Conservation (phyloP, 768 basidiomycete genomes). For the Cystofilobasidium capitatum region DNA sequence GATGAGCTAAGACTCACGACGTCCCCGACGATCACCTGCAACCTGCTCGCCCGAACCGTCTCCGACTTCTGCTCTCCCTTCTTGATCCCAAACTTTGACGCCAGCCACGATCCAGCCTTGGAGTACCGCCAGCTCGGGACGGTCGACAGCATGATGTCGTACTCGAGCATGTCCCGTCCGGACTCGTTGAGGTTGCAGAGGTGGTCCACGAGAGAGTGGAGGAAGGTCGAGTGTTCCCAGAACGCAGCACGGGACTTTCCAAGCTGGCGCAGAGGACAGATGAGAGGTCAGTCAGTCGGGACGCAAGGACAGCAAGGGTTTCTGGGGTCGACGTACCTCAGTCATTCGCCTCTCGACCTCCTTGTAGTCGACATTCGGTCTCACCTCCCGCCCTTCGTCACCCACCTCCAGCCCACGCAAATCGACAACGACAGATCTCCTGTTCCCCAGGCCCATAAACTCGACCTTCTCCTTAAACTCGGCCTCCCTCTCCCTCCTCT, state of each 20-base stretch:
- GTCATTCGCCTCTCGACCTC: neutral
- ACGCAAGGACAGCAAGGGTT: neutral
- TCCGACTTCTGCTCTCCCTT: neutral
- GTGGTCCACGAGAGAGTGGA: slow-evolving; percentile 2
- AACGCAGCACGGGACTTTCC: neutral
- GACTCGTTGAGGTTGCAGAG: neutral
- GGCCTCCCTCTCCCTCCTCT: neutral
- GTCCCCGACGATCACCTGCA: slow-evolving; percentile 7
- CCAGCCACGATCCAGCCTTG: neutral
- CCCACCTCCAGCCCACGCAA: neutral
- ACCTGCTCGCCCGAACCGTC: neutral
- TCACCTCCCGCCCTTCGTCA: neutral
- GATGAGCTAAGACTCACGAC: neutral
- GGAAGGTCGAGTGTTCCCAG: slow-evolving; percentile 14
- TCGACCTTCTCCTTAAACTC: slow-evolving; percentile 3
- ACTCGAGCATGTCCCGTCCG: neutral
- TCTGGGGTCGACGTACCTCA: neutral
- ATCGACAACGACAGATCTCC: neutral
- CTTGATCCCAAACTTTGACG: slow-evolving; percentile 1
- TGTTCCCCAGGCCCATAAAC: slow-evolving; percentile 12
- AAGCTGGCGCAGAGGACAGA: neutral
- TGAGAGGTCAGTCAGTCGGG: neutral
- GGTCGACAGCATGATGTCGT: slow-evolving; percentile 7
- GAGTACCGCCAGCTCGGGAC: neutral
- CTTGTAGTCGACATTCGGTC: neutral